Conservation (phyloP, 164 flowering plant genomes). For the Houttuynia cordata region DNA sequence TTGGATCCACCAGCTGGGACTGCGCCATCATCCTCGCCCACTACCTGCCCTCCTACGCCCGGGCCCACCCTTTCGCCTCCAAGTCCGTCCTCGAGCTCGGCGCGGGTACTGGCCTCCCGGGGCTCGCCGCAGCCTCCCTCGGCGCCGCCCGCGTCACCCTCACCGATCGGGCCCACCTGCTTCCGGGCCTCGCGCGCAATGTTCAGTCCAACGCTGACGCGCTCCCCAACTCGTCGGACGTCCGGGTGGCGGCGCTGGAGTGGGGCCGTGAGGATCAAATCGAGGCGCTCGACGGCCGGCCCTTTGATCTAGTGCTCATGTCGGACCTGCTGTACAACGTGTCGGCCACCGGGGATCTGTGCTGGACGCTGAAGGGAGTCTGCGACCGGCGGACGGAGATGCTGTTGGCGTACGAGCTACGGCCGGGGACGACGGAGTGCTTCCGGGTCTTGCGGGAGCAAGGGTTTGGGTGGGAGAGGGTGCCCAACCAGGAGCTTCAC, state of each 20-base stretch:
- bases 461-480: conserved; percentile 11
- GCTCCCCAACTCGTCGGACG: conserved; percentile 1
- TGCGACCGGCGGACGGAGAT: conserved; percentile 5
- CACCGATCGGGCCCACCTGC: conserved; percentile 9
- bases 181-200: conserved; percentile 14
- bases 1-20: conserved; percentile 8
- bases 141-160: conserved; percentile 8
- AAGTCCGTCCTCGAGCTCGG: conserved; percentile 9
- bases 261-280: conserved; percentile 5
- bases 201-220: conserved; percentile 7
- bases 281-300: conserved; percentile 4
- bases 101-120: conserved; percentile 13
- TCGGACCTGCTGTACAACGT: conserved; percentile 10
- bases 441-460: conserved; percentile 5
- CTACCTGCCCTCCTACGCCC: conserved; percentile 14
- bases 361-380: conserved; percentile 5
- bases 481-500: conserved; percentile 4
- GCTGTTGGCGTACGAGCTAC: conserved; percentile 12
- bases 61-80: conserved; percentile 5
- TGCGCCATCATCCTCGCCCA: conserved; percentile 12
- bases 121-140: conserved; percentile 7
- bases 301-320: conserved; percentile 11
- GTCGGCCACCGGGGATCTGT: not conserved
- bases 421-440: conserved; percentile 9
- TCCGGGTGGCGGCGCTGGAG: conserved; percentile 7